Evolutionary conservation across 2,329 filamentous ascomycete genomes (phyloP).

Genomic region (Scedosporium dehoogii): DNA sequence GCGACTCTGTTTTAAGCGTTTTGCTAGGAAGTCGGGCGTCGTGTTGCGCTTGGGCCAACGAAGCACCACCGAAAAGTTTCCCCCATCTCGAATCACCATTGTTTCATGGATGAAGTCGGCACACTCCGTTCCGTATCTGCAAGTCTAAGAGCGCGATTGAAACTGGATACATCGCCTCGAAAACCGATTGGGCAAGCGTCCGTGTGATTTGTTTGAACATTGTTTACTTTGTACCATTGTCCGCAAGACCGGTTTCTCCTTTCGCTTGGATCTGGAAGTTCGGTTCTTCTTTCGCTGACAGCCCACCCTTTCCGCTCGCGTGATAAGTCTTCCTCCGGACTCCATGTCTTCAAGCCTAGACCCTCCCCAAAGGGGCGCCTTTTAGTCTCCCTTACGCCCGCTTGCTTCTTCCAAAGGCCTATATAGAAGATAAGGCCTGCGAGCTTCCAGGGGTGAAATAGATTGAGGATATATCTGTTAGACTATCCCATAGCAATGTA

Average conservation of each 20-base stretch:
- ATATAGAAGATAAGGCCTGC: no score
- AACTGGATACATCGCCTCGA: not conserved
- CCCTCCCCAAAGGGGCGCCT: no score
- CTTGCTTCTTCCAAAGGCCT: no score
- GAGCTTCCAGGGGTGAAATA: no score
- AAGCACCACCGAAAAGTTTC: not conserved
- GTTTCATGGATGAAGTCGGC: not conserved
- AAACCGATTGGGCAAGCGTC: not conserved
- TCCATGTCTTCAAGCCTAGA: no score
- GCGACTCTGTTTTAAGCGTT: no score
- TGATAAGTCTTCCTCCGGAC: no score
- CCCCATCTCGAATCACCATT: not conserved
- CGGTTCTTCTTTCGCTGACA: no score
- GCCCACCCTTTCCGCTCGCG: no score
- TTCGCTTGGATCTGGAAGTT: not conserved
- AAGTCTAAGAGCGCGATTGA: not conserved
- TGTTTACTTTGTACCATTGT: not conserved
- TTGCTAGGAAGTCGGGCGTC: not conserved
- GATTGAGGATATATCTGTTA: no score
- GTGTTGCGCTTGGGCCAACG: not conserved
- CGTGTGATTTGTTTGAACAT: not conserved
- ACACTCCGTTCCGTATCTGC: not conserved
- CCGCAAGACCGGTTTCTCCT: not conserved
- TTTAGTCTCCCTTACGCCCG: no score
- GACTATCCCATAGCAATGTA: no score